Percentiles rank a stretch among this genome's conserved stretches.
phyloP scores from a whole-genome alignment of 805 yeast genomes.

The Nakazawaea populi region DNA sequence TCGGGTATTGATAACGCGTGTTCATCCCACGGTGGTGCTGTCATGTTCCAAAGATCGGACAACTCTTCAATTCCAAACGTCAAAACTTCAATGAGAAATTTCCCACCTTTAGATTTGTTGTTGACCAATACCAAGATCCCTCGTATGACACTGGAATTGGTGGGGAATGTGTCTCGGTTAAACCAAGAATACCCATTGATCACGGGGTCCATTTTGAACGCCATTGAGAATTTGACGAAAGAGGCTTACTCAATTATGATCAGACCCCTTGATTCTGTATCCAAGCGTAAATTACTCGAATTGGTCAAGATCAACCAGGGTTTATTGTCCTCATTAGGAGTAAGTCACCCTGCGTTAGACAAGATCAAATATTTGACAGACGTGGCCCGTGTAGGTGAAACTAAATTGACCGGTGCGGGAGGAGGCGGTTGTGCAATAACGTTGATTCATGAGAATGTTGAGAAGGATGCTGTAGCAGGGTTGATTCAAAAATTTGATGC shows the following conservation, averaged over 20 bases:
- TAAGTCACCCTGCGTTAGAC: conserved; percentile 90
- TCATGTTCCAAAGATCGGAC: conserved; percentile 67
- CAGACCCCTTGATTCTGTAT: conserved; percentile 41
- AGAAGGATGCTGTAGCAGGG: conserved; percentile 25
- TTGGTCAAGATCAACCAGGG: conserved; percentile 85
- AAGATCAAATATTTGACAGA: conserved; percentile 63
- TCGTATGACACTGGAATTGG: conserved; percentile 79
- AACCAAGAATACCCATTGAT: conserved; percentile 49
- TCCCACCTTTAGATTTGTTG: conserved; percentile 69
- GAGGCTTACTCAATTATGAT: conserved; percentile 67
- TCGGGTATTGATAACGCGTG: conserved; percentile 96
- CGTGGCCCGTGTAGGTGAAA: conserved; percentile 63
- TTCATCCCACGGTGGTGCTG: conserved; percentile 95
- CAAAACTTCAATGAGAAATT: conserved; percentile 61
- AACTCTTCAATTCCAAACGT: conserved; percentile 48
- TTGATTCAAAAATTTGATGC: conserved; percentile 30
- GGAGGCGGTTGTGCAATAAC: conserved; percentile 99
- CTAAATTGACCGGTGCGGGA: conserved; percentile 97
- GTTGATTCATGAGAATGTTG: conserved; percentile 45
- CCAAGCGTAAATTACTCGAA: conserved; percentile 43
- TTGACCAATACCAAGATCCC: conserved; percentile 86
- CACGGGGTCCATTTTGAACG: conserved; percentile 53
- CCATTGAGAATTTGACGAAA: conserved; percentile 69
- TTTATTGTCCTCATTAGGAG: conserved; percentile 76
- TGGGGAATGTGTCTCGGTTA: conserved; percentile 63